A percentile compares a stretch with the other conserved stretches of the same genome.
Evolutionary conservation across 164 flowering plant genomes (phyloP).

Genomic region (Aristolochia fimbriata): DNA sequence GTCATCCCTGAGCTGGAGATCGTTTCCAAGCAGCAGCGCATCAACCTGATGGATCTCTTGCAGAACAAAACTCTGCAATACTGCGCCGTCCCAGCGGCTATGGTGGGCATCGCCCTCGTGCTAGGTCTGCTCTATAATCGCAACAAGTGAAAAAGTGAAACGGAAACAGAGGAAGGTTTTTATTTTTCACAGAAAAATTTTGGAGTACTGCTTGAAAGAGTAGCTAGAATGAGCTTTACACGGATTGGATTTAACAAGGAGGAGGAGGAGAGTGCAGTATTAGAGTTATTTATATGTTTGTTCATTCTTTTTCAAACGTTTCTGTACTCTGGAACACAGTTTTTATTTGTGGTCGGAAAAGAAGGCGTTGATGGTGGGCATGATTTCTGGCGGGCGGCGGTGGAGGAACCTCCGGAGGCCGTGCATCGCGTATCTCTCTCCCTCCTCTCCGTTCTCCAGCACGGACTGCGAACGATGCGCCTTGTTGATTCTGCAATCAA

Average conservation of each 20-base stretch:
- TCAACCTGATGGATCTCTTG: slow-evolving; percentile 18
- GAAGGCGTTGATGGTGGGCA: slow-evolving; percentile 65
- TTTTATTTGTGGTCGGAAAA: slow-evolving; percentile 24
- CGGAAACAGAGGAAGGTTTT: background rate
- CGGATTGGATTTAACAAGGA: no score
- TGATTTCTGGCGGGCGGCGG: slow-evolving; percentile 64
- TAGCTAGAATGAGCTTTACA: no score
- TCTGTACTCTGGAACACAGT: no score
- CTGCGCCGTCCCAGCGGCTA: slow-evolving; percentile 60
- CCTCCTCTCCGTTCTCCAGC: slow-evolving; percentile 67
- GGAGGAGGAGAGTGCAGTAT: no score
- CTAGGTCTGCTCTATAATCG: slow-evolving; percentile 43
- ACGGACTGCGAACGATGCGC: slow-evolving; percentile 35
- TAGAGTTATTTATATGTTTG: no score
- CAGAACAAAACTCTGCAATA: slow-evolving; percentile 40
- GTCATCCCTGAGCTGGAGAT: slow-evolving; percentile 40
- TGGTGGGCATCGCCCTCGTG: slow-evolving; percentile 45
- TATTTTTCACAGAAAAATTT: no score
- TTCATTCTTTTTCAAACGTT: no score
- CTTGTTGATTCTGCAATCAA: slow-evolving; percentile 44
- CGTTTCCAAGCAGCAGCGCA: slow-evolving; percentile 18
- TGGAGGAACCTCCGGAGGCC: slow-evolving; percentile 63
- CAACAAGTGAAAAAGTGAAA: slow-evolving; percentile 26
- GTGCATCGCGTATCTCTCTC: slow-evolving; percentile 67
- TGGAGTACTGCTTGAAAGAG: no score